Evolutionary conservation across 2,329 filamentous ascomycete species (phyloP).

Genomic region (Elsinoe perseae): DNA sequence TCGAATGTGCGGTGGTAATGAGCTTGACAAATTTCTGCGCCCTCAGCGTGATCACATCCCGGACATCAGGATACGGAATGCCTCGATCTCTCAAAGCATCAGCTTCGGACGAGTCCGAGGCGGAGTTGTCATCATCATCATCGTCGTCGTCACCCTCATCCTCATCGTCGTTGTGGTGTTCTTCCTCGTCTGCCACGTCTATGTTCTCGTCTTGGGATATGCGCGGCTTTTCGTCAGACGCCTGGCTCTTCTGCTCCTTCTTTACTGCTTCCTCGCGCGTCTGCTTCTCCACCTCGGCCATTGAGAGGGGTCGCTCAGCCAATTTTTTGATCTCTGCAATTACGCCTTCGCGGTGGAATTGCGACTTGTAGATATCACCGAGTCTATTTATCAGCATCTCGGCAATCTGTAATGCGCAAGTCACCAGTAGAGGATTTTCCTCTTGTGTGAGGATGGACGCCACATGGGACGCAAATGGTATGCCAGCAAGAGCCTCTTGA

Average conservation of each 20-base stretch:
- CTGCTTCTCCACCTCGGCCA: slow-evolving; percentile 8
- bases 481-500: slow-evolving; percentile 73
- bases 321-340: slow-evolving; percentile 84
- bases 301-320: slow-evolving; percentile 41
- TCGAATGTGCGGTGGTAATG: not conserved
- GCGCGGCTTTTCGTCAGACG: slow-evolving; percentile 19
- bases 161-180: slow-evolving; percentile 45
- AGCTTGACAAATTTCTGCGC: slow-evolving; percentile 67
- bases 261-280: slow-evolving; percentile 13
- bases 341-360: slow-evolving; percentile 94
- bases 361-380: slow-evolving; percentile 83
- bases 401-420: slow-evolving; percentile 78
- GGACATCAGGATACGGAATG: slow-evolving; percentile 44
- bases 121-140: slow-evolving; percentile 36
- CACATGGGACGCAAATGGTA: slow-evolving; percentile 91
- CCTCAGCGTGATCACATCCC: slow-evolving; percentile 64
- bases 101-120: slow-evolving; percentile 30
- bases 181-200: slow-evolving; percentile 38
- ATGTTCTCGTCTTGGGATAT: slow-evolving; percentile 35
- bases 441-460: slow-evolving; percentile 93
- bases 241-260: slow-evolving; percentile 16
- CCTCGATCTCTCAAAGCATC: slow-evolving; percentile 15
- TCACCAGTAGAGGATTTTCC: slow-evolving; percentile 80
- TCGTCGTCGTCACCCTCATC: slow-evolving; percentile 51
- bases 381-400: slow-evolving; percentile 79